Percentiles rank a stretch among this genome's conserved stretches.
These are phyloP conservation scores for Extremus antarcticus DNA, from an alignment of 495 filamentous ascomycete species.

Conservation along the genomic window DNA sequence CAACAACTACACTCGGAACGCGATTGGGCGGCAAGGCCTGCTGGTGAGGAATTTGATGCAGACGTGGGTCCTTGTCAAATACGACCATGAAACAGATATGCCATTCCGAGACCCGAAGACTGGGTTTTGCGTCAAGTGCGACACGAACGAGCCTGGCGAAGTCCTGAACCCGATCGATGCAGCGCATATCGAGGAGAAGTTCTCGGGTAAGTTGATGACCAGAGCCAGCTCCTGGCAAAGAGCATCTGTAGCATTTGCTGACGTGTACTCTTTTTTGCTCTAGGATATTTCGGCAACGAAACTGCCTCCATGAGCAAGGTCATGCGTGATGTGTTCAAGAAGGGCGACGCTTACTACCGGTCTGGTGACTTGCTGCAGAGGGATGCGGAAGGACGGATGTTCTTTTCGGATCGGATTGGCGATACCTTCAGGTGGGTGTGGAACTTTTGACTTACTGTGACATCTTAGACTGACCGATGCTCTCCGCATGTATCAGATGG, in stretches of 20 bases:
- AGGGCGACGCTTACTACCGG: conserved; percentile 67
- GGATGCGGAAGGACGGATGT: conserved; percentile 60
- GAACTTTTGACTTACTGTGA: neutral
- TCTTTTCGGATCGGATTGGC: conserved; percentile 62
- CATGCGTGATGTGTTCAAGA: conserved; percentile 56
- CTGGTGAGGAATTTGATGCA: conserved; percentile 38
- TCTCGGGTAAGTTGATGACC: no score
- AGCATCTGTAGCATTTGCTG: no score
- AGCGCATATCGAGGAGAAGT: conserved; percentile 47
- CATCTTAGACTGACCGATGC: neutral
- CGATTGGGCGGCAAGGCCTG: conserved; percentile 65
- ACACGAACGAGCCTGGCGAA: conserved; percentile 63
- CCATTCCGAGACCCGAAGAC: conserved; percentile 64
- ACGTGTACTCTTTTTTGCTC: no score
- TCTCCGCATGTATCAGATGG: no score
- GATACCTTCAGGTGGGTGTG: conserved; percentile 56
- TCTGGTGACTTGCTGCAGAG: conserved; percentile 62
- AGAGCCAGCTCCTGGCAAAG: neutral
- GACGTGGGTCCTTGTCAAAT: conserved; percentile 45
- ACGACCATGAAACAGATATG: conserved; percentile 61
- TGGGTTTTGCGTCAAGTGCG: conserved; percentile 54
- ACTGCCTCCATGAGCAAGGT: conserved; percentile 60
- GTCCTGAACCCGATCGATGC: conserved; percentile 64
- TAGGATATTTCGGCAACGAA: conserved; percentile 56
- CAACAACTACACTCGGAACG: conserved; percentile 67